A percentile compares a stretch with the other conserved stretches of the same genome.
Conservation (phyloP, 2,329 filamentous ascomycete genomes). For the Dichotomopilus funicola region DNA sequence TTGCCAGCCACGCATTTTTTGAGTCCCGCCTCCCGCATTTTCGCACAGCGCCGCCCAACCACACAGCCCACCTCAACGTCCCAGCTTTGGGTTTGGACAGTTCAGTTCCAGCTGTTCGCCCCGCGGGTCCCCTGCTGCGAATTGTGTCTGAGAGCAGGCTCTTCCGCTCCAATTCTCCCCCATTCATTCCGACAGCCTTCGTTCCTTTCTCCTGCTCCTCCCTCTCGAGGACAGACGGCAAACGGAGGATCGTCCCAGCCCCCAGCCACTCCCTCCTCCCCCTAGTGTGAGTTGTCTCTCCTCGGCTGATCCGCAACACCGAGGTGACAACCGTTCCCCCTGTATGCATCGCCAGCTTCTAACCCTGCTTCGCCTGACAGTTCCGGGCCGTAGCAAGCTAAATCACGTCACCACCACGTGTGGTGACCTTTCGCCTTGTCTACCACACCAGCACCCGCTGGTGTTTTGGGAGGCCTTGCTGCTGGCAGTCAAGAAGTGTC, state of each 20-base stretch:
- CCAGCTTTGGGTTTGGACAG: constrained; percentile 3
- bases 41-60: constrained; percentile 9
- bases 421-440: constrained; percentile 41
- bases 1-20: constrained; percentile 20
- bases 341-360: constrained; percentile 9
- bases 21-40: constrained; percentile 17
- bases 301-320: constrained; percentile 2
- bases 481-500: constrained; percentile 40
- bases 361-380: constrained; percentile 5
- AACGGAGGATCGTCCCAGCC: constrained; percentile 6
- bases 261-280: constrained; percentile 5
- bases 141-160: constrained; percentile 13
- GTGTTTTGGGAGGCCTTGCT: constrained; percentile 34
- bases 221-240: constrained; percentile 7
- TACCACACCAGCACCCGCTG: constrained; percentile 31
- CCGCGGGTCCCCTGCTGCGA: background rate
- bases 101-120: too few relatives aligned
- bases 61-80: constrained; percentile 1
- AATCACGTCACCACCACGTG: constrained; percentile 23
- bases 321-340: background rate
- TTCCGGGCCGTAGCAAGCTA: constrained; percentile 6
- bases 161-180: constrained; percentile 14
- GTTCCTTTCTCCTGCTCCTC: constrained; percentile 7
- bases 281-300: constrained; percentile 16
- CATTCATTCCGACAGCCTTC: constrained; percentile 13